phyloP scores from a whole-genome alignment of 2,329 filamentous ascomycete species.

The Beauveria sp. region DNA sequence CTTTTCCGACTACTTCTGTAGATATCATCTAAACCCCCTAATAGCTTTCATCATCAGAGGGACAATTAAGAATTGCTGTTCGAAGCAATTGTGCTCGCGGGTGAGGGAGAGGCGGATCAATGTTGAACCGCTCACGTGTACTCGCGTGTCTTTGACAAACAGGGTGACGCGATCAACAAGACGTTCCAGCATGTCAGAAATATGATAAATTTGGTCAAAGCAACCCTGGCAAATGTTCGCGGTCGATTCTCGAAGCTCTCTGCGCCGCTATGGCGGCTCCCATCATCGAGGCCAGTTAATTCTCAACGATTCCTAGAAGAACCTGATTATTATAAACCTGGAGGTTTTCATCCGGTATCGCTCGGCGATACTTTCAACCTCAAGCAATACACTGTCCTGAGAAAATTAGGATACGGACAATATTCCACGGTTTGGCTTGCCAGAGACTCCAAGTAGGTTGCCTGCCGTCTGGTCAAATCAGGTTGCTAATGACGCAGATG shows the following conservation, averaged over 20 bases:
- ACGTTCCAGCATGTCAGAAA: background rate
- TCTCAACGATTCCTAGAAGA: background rate
- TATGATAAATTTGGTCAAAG: background rate
- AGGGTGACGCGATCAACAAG: background rate
- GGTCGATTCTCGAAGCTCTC: background rate
- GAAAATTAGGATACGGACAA: slow-evolving; percentile 18
- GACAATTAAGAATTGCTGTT: background rate
- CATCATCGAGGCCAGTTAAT: background rate
- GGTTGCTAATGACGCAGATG: background rate
- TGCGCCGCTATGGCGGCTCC: background rate
- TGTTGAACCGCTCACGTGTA: background rate
- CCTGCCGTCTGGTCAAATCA: background rate
- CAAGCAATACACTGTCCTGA: slow-evolving; percentile 22
- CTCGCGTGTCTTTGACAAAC: too few species aligned
- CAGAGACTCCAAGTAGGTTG: slow-evolving; percentile 4
- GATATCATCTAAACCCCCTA: background rate
- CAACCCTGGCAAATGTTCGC: background rate
- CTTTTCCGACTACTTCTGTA: background rate
- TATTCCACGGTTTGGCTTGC: slow-evolving; percentile 20
- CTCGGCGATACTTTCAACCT: slow-evolving; percentile 20
- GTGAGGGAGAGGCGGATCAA: background rate
- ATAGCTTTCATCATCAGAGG: background rate
- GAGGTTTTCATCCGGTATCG: slow-evolving; percentile 1
- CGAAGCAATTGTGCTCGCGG: background rate
- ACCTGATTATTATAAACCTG: background rate